Evolutionary conservation across 768 basidiomycete genomes (phyloP).

Genomic region (Glaciozyma martinii): DNA sequence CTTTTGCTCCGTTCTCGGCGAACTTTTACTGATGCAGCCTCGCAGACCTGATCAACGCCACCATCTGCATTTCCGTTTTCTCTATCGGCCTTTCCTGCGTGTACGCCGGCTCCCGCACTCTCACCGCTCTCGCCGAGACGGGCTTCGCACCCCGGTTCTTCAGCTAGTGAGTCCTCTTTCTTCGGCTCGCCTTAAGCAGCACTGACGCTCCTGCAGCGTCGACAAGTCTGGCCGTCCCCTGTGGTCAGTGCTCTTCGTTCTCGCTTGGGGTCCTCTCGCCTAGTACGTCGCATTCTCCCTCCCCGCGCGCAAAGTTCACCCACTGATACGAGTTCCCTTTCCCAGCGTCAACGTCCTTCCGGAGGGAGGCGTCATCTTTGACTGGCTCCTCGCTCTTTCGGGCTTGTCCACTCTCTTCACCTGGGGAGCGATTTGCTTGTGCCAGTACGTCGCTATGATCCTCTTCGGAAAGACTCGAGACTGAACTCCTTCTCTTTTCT

Average conservation of each 20-base stretch:
- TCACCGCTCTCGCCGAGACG: constrained; percentile 53
- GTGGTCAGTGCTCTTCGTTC: constrained; percentile 45
- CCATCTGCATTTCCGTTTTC: constrained; percentile 48
- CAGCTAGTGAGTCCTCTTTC: too few relatives aligned
- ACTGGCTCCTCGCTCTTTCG: constrained; percentile 52
- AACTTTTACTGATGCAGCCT: too few relatives aligned
- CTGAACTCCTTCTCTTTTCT: background rate
- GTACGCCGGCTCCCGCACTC: constrained; percentile 57
- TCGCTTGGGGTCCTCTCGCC: constrained; percentile 27
- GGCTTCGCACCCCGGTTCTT: constrained; percentile 61
- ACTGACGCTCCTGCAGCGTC: too few relatives aligned
- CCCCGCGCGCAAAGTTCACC: too few relatives aligned
- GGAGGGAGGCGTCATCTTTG: constrained; percentile 49
- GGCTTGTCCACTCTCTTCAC: constrained; percentile 60
- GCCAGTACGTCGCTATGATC: background rate
- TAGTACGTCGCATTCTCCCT: constrained; percentile 5
- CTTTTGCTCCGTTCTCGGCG: too few relatives aligned
- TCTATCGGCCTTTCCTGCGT: constrained; percentile 60
- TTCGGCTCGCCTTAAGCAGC: too few relatives aligned
- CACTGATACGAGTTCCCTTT: background rate
- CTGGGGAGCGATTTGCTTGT: constrained; percentile 52
- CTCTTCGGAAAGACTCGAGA: too few relatives aligned
- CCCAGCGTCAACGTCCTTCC: constrained; percentile 42
- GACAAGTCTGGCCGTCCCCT: constrained; percentile 56
- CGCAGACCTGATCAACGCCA: constrained; percentile 39